Percentiles rank a stretch among this genome's conserved stretches.
Conservation (phyloP, 2,329 filamentous ascomycete species). For the Fusarium sp. region DNA sequence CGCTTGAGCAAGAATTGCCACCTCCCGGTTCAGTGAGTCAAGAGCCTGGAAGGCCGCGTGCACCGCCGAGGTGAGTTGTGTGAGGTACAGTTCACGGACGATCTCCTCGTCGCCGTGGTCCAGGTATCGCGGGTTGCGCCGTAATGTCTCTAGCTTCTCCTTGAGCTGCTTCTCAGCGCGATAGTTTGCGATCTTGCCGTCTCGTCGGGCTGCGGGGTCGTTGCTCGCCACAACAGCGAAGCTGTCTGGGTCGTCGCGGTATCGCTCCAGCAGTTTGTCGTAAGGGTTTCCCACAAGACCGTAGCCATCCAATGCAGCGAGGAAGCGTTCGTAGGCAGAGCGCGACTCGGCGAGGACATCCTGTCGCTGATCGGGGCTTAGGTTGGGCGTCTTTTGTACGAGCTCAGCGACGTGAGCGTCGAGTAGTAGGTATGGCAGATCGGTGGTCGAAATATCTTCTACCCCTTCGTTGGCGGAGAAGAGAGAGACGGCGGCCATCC, state of each 20-base stretch:
- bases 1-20: constrained; percentile 83
- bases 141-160: constrained; percentile 76
- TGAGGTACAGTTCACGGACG: constrained; percentile 82
- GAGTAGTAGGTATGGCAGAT: constrained; percentile 86
- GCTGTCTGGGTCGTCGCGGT: constrained; percentile 75
- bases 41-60: constrained; percentile 88
- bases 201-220: constrained; percentile 76
- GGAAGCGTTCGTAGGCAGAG: constrained; percentile 80
- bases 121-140: constrained; percentile 62
- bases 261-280: constrained; percentile 77
- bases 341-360: constrained; percentile 72
- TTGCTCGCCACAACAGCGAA: constrained; percentile 78
- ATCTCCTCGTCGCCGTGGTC: constrained; percentile 83
- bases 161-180: constrained; percentile 88
- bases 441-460: constrained; percentile 87
- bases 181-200: constrained; percentile 88
- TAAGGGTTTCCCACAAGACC: constrained; percentile 75
- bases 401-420: constrained; percentile 85
- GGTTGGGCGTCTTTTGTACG: constrained; percentile 72
- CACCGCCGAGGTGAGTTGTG: constrained; percentile 77
- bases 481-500: constrained; percentile 78
- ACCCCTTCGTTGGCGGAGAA: constrained; percentile 92
- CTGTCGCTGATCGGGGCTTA: constrained; percentile 68
- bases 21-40: constrained; percentile 87
- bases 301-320: constrained; percentile 83